Percentiles rank a stretch among this genome's conserved stretches.
Evolutionary conservation across 2,329 filamentous ascomycete genomes (phyloP).

Genomic region (Pseudocercospora pini-densiflorae): DNA sequence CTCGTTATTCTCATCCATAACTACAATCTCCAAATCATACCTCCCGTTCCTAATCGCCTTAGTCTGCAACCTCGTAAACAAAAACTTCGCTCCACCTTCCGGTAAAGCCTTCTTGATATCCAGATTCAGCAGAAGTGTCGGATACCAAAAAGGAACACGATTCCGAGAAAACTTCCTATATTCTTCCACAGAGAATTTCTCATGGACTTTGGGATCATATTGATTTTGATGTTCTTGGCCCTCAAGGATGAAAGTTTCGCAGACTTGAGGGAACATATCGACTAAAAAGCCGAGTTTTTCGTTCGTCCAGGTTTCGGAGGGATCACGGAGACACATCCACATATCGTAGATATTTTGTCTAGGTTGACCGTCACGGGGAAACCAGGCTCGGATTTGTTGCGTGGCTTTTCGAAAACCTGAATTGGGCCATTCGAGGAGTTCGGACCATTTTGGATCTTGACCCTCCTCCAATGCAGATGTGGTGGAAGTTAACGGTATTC

Average conservation of each 20-base stretch:
- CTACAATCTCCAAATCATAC: conserved; percentile 73
- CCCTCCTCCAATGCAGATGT: conserved; percentile 48
- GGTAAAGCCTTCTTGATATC: conserved; percentile 77
- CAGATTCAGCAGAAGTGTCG: conserved; percentile 74
- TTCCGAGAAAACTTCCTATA: conserved; percentile 36
- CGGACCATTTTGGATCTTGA: conserved; percentile 54
- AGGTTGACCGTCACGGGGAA: conserved; percentile 54
- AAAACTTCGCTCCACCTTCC: conserved; percentile 70
- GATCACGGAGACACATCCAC: conserved; percentile 68
- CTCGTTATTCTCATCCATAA: conserved; percentile 67
- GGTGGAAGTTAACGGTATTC: conserved; percentile 41
- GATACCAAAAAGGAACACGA: conserved; percentile 67
- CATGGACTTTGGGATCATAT: conserved; percentile 36
- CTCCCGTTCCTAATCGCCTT: conserved; percentile 73
- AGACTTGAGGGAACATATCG: conserved; percentile 71
- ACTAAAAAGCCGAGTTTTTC: conserved; percentile 66
- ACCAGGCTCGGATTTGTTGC: conserved; percentile 56
- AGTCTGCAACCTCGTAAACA: conserved; percentile 67
- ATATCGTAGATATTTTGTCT: conserved; percentile 58
- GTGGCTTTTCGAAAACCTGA: conserved; percentile 55
- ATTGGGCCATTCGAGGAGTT: conserved; percentile 50
- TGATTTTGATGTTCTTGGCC: conserved; percentile 36
- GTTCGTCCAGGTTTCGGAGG: conserved; percentile 67
- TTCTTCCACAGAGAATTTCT: conserved; percentile 24
- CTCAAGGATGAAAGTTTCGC: conserved; percentile 53